Base-by-base conservation (phyloP, 306 rosid species). In the Senna tora region DNA sequence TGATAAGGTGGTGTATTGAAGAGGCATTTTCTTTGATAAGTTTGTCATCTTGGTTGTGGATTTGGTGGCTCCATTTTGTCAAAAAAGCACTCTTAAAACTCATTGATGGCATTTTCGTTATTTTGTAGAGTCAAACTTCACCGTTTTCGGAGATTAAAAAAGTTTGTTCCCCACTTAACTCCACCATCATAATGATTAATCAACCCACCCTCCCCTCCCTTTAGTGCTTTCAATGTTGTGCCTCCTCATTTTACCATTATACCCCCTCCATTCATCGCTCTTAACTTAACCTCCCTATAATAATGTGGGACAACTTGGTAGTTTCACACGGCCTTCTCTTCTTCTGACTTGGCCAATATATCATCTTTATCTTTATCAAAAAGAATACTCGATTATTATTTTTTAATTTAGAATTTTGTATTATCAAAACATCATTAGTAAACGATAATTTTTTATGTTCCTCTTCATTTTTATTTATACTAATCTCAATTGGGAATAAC, bases 151-250 rank as follows among this genome's bases (percentile, higher is more conserved):
- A 79, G 84, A 81, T 85, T 79, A 50, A 51, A 77, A 73, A 81
- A 85, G 81, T 75, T 76, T 84, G 91, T 75, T 80, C 84, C 88
- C 93, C 91, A 84, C 90, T 85, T 69, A 54, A 66, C 62, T 61
- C 76, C 67, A 65, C 82, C 79, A 60, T 56, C 59, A 82, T 77
- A 72, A 75, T 65, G 72, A 82, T n/a, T n/a, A n/a, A n/a, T n/a
- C n/a, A n/a, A n/a, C 49, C 49, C 76, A 25, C 30, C 30, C 22
- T 20, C 51, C 79, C n/a, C n/a, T n/a, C n/a, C n/a, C n/a, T n/a
- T 47, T 54, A 69, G 28, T 64, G 62, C 71, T 75, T 75, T 77
- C 25, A 25, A 38, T 69, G 67, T 77, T 80, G 51, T 3, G 11
- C 38, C 55, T 1, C 1, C 55, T 17, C 55, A 6, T 0, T 15